Percentiles rank a stretch among this genome's conserved stretches.
phyloP scores from a whole-genome alignment of 371 early-diverging fungal species.

The Zancudomyces culisetae region DNA sequence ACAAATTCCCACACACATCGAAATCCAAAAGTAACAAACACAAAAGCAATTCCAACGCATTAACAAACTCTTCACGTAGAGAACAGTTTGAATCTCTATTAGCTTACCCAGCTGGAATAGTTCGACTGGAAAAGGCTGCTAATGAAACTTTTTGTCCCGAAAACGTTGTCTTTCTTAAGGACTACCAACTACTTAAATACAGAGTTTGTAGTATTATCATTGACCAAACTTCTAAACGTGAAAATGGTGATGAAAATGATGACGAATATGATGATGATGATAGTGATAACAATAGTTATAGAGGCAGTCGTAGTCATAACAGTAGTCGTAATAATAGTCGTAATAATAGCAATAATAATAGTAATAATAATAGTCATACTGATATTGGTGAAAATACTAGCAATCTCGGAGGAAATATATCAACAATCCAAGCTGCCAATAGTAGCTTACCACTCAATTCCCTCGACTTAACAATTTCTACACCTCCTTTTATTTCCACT shows the following conservation, averaged over 20 bases:
- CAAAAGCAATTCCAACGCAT: background rate
- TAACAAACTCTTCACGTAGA: background rate
- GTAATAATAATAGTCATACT: slow-evolving; percentile 1
- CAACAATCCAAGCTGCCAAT: too few species aligned
- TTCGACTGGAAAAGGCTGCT: slow-evolving; percentile 2
- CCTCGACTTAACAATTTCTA: too few species aligned
- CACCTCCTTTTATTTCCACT: too few species aligned
- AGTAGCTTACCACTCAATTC: too few species aligned
- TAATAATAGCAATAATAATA: background rate
- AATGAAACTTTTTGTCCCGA: slow-evolving; percentile 6
- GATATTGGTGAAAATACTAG: background rate
- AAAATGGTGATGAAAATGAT: background rate
- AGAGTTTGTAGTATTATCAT: slow-evolving; percentile 1
- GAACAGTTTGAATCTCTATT: slow-evolving; percentile 5
- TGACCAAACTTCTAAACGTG: background rate
- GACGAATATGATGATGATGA: too few species aligned
- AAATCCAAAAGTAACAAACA: too few species aligned
- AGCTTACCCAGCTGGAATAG: slow-evolving; percentile 2
- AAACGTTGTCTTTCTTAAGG: slow-evolving; percentile 4
- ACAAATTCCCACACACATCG: too few species aligned
- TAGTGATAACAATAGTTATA: too few species aligned
- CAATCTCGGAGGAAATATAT: too few species aligned
- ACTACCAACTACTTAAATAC: slow-evolving; percentile 6
- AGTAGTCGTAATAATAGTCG: too few species aligned
- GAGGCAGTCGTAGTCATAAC: too few species aligned